Evolutionary conservation across 805 yeast species (phyloP), one percentile per base, ranked within the genome.

Genomic region (Spathaspora hagerdaliae): DNA sequence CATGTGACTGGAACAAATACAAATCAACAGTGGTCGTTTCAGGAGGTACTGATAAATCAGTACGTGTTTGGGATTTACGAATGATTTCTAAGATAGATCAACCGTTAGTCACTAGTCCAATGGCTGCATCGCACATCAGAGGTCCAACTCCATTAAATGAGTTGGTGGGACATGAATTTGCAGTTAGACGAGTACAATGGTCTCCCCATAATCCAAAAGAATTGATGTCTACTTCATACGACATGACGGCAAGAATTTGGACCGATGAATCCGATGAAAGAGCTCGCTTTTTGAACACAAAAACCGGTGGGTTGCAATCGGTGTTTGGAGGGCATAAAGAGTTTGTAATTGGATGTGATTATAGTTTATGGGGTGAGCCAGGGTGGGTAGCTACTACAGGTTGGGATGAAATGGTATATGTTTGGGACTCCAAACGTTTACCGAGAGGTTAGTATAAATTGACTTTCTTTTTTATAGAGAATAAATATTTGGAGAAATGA

Each of bases 341-440:
- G 70, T 92, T 92, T 67, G 97, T 86, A 1, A 80, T 87, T 54
- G 97, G 95, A 13, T 85, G 91, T 51, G 98, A 94, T 68, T 94
- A 96, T 87, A 85, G 96, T 52, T 65, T 94, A 42, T 92, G 97
- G 97, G 99, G 98, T 2, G 83, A 82, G 54, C 95, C 94, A 1
- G 97, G 97, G 1, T 91, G 94, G 90, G 90, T 85, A 13, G 96
- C 94, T 8, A 83, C 96, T 12, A 84, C 91, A 0, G 97, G 96
- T 1, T 92, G 97, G 96, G 99, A 92, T 68, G 96, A 92, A 59
- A 89, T 88, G 85, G 83, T 90, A 6, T 84, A 85, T 59, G 77
- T 94, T 7, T 94, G 96, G 96, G 90, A 86, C 54, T 79, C 87
- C 1, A 77, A 79, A 55, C 58, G 78, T 44, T 34, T 72, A 36